Base-by-base conservation (phyloP, 805 yeast species). In the Scheffersomyces amazonensis region DNA sequence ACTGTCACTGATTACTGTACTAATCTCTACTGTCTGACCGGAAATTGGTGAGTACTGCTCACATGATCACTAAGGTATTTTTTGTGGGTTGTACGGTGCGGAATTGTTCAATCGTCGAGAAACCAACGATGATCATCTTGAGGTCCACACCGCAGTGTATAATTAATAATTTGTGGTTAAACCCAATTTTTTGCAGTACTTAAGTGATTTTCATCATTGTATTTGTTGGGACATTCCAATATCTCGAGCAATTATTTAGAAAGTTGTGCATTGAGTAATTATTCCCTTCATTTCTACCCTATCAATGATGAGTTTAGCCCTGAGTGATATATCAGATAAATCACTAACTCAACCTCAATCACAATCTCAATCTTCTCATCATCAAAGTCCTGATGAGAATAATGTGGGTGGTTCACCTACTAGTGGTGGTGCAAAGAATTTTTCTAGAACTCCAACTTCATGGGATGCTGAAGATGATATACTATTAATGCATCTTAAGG, bases 391-490 rank as follows among this genome's bases (percentile, higher is more conserved):
- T 15, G 16, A 28, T 20, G 20, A 16, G 12, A n/a, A n/a, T n/a
- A n/a, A n/a, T n/a, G n/a, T 16, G 9, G 5, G 6, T 12, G 24
- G 17, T 12, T 22, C 28, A 15, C n/a, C 32, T 16, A 4, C n/a
- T 3, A 15, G 13, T 8, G 25, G 24, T 9, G 16, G n/a, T n/a
- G n/a, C 40, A 9, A 63, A 64, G 41, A 52, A 50, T 41, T 53
- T 52, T 40, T 51, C 63, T 34, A 50, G 73, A 24, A 69, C 75
- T 5, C 75, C 75, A 11, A 67, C 75, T 3, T 67, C 73, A 3
- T 69, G 75, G 75, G 75, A 69, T 46, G 69, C 74, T 13, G 71
- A 62, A 45, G 75, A 69, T 50, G 75, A 69, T 46, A 53, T 66
- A 29, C 60, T 69, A 23, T 54, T 69, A 31, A 66, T 69, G 73